Percentiles rank a stretch among this genome's conserved stretches.
phyloP scores from a whole-genome alignment of 2,329 filamentous ascomycete species.

The Beauveria rudraprayagi region DNA sequence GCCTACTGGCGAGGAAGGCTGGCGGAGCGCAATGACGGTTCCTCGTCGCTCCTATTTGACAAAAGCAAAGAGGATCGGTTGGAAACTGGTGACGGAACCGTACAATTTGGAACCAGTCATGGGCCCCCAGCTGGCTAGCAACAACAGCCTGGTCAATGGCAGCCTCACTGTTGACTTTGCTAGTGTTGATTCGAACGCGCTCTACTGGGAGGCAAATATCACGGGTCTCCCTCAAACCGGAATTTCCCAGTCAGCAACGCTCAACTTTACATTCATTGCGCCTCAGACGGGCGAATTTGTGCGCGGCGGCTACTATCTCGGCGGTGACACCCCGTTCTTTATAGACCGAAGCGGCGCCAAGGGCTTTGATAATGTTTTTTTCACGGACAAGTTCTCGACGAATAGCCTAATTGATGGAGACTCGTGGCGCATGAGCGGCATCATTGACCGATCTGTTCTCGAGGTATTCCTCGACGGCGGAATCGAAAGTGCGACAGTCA shows the following conservation, averaged over 20 bases:
- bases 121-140: conserved; percentile 35
- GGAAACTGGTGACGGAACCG: conserved; percentile 41
- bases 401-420: conserved; percentile 14
- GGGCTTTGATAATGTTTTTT: conserved; percentile 24
- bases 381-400: conserved; percentile 24
- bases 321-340: conserved; percentile 20
- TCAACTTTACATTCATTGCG: conserved; percentile 23
- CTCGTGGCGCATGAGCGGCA: conserved; percentile 23
- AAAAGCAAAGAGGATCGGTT: conserved; percentile 41
- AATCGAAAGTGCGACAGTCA: conserved; percentile 24
- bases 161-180: conserved; percentile 43
- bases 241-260: conserved; percentile 15
- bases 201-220: conserved; percentile 48
- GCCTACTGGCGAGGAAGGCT: conserved; percentile 23
- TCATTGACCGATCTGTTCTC: conserved; percentile 27
- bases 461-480: conserved; percentile 28
- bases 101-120: conserved; percentile 41
- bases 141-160: conserved; percentile 37
- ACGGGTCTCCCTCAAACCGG: conserved; percentile 25
- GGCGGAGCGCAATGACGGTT: conserved; percentile 25
- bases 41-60: conserved; percentile 43
- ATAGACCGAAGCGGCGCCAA: conserved; percentile 21
- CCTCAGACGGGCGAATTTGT: conserved; percentile 20
- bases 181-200: conserved; percentile 37
- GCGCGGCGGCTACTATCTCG: conserved; percentile 21